Conservation (phyloP, 2,329 filamentous ascomycete genomes). For the Botrytis hyacinthi region DNA sequence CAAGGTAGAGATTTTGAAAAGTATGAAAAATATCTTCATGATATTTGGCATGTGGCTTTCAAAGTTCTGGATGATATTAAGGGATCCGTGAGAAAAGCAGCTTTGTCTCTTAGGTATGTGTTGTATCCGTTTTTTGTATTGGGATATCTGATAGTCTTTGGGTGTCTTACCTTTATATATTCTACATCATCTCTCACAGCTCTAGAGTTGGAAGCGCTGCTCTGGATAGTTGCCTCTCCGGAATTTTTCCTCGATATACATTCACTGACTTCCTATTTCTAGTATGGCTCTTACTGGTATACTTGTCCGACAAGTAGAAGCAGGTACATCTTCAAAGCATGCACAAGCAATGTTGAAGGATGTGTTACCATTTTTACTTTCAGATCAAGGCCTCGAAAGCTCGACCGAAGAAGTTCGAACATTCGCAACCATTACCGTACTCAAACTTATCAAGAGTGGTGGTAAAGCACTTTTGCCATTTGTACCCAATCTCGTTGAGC, state of each 20-base stretch:
- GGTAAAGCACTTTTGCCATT: constrained; percentile 77
- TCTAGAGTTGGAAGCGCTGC: background rate
- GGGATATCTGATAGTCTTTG: too few relatives aligned
- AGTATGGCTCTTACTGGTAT: constrained; percentile 83
- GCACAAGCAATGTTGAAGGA: constrained; percentile 79
- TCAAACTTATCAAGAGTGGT: constrained; percentile 87
- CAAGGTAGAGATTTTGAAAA: constrained; percentile 72
- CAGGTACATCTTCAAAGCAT: constrained; percentile 67
- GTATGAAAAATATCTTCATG: constrained; percentile 80
- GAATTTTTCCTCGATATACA: background rate
- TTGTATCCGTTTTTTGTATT: background rate
- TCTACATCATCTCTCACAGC: background rate
- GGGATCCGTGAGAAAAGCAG: constrained; percentile 77
- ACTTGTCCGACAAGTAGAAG: constrained; percentile 80
- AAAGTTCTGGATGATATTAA: constrained; percentile 97
- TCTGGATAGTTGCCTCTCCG: background rate
- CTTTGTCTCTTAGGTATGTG: constrained; percentile 58
- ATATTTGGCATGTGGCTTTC: constrained; percentile 83
- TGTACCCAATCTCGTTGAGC: constrained; percentile 76
- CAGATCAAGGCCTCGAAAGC: constrained; percentile 84
- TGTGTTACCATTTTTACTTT: constrained; percentile 86
- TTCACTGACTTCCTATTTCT: background rate
- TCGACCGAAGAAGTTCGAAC: constrained; percentile 81
- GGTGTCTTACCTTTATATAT: background rate
- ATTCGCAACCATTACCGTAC: constrained; percentile 78